phyloP scores from a whole-genome alignment of 2,329 filamentous ascomycete species.

The Colletotrichum cuscutae region DNA sequence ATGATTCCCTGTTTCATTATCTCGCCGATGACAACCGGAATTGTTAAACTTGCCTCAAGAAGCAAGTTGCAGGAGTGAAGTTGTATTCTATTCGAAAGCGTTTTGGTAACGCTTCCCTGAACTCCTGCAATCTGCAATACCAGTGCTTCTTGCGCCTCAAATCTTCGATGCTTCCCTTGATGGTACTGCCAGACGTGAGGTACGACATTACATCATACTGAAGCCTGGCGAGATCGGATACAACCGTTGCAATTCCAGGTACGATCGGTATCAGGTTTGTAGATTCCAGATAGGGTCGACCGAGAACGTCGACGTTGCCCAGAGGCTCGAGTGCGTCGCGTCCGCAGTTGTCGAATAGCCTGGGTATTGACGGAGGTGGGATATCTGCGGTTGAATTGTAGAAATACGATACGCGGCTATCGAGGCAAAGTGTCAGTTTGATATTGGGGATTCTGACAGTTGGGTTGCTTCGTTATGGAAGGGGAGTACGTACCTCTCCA shows the following conservation, averaged over 20 bases:
- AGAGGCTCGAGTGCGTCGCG: slow-evolving; percentile 3
- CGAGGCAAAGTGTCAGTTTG: too few species aligned
- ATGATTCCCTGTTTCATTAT: too few species aligned
- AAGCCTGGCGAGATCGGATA: slow-evolving; percentile 4
- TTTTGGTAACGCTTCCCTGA: slow-evolving; percentile 4
- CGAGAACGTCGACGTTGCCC: slow-evolving; percentile 28
- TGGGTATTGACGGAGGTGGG: slow-evolving; percentile 23
- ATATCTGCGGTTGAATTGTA: slow-evolving; percentile 15
- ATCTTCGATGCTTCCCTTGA: slow-evolving; percentile 19
- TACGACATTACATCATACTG: slow-evolving; percentile 30
- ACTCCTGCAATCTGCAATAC: slow-evolving; percentile 16
- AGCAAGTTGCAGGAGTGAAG: slow-evolving; percentile 18
- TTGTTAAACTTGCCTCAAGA: slow-evolving; percentile 2
- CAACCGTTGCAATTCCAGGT: slow-evolving; percentile 13
- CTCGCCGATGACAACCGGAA: background rate
- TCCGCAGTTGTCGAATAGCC: slow-evolving; percentile 20
- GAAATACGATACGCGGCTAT: slow-evolving; percentile 29
- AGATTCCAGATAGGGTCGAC: background rate
- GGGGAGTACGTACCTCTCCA: slow-evolving; percentile 16
- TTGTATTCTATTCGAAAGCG: slow-evolving; percentile 20
- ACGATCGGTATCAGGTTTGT: slow-evolving; percentile 4
- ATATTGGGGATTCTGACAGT: background rate
- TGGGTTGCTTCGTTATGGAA: background rate
- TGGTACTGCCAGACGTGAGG: slow-evolving; percentile 18
- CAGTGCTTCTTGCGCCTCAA: slow-evolving; percentile 1